A percentile compares a stretch with the other conserved stretches of the same genome.
Conservation (phyloP, 345 rosid species). For the Noccaea bulbosa region DNA sequence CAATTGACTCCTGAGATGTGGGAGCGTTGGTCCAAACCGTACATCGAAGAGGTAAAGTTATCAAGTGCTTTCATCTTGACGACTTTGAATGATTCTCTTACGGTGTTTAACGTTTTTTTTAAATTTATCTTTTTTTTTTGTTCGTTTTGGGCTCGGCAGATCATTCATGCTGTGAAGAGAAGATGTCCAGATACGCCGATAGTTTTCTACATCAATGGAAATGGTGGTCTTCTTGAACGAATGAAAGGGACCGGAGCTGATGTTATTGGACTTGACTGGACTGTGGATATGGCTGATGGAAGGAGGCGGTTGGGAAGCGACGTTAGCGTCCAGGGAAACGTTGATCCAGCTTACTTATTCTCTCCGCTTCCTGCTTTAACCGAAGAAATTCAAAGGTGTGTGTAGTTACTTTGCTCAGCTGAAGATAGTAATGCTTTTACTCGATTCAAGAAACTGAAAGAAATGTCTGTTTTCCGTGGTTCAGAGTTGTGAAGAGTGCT, state of each 20-base stretch:
- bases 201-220: conserved; percentile 91
- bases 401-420: not conserved
- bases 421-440: not conserved
- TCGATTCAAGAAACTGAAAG: conserved; percentile 19
- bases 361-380: conserved; percentile 78
- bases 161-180: conserved; percentile 58
- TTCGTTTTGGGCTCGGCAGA: conserved; percentile 46
- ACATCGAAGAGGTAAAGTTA: conserved; percentile 69
- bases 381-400: conserved; percentile 81
- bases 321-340: conserved; percentile 85
- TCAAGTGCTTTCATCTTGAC: not conserved
- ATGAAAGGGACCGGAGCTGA: conserved; percentile 91
- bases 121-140: not conserved
- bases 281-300: conserved; percentile 93
- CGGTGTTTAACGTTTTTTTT: not conserved
- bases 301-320: conserved; percentile 69
- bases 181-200: conserved; percentile 86
- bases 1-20: conserved; percentile 89
- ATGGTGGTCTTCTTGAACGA: conserved; percentile 90
- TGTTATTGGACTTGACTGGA: conserved; percentile 97
- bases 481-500: conserved; percentile 84
- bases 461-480: conserved; percentile 8
- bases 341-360: conserved; percentile 85
- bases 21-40: conserved; percentile 90
- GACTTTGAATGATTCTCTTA: conserved; percentile 5